These are phyloP conservation scores for Boletus coccyginus DNA, from an alignment of 768 basidiomycete genomes.

Conservation along the genomic window DNA sequence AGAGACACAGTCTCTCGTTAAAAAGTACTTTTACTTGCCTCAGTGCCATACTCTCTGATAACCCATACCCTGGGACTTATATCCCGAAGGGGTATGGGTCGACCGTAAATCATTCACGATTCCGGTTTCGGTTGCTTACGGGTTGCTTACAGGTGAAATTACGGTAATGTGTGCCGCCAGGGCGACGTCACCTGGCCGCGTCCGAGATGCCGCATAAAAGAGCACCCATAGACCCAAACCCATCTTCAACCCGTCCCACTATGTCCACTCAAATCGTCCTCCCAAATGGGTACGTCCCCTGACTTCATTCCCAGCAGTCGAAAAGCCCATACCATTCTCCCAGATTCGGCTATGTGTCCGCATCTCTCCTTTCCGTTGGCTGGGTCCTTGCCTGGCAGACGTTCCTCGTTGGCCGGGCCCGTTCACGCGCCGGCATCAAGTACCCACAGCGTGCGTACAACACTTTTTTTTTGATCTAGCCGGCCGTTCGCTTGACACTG, in stretches of 20 bases:
- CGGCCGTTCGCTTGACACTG: background rate
- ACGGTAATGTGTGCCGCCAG: too few species aligned
- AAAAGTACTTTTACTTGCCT: too few species aligned
- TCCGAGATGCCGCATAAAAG: background rate
- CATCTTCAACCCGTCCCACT: background rate
- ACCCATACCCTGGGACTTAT: too few species aligned
- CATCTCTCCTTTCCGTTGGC: slow-evolving; percentile 50
- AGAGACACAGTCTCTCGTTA: too few species aligned
- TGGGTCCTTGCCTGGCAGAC: slow-evolving; percentile 53
- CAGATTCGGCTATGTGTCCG: slow-evolving; percentile 57
- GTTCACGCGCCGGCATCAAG: slow-evolving; percentile 51
- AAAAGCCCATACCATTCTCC: background rate
- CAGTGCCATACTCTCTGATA: too few species aligned
- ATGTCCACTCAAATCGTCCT: slow-evolving; percentile 32
- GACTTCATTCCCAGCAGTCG: background rate
- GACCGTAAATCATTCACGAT: too few species aligned
- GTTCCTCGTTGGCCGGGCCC: slow-evolving; percentile 38
- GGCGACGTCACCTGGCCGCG: too few species aligned
- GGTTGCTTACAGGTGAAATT: too few species aligned
- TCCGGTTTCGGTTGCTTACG: too few species aligned
- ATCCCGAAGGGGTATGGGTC: too few species aligned
- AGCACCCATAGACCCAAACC: background rate
- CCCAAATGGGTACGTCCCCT: slow-evolving; percentile 36
- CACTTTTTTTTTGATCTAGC: background rate
- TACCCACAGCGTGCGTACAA: slow-evolving; percentile 63